Evolutionary conservation across 2,329 filamentous ascomycete species (phyloP), one percentile per base, ranked within the genome.

Genomic region (Cordyceps tenuipes): DNA sequence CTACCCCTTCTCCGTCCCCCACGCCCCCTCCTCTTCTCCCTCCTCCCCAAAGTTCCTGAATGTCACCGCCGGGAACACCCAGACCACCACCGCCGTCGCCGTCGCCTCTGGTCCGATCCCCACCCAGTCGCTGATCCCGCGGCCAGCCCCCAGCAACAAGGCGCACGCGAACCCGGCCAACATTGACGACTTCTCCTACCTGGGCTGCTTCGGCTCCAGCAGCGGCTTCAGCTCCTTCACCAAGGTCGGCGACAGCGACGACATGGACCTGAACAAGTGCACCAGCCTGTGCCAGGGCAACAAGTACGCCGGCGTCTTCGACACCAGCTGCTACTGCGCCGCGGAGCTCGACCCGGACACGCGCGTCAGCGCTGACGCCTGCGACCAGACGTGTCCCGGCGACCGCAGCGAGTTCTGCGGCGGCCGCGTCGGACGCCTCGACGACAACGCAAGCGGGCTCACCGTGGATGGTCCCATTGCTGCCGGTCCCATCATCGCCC

Each of bases 261-360:
- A 68, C 13, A 79, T 79, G 77, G 74, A 75, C 13, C 68, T 73
- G 19, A 66, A 72, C 56, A 64, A 62, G 19, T 80, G 78, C 57
- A 68, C 77, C 12, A 60, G 65, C n/a, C 63, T 66, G 43, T 80
- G 77, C 62, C 57, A 61, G 1, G 69, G 68, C 1, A 64, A 62
- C 43, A 71, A 68, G 19, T 79, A 75, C 59, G 72, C 74, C 2
- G 78, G 75, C 55, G 63, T 78, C 46, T 74, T 70, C 26, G 68
- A 71, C 31, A 74, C 69, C 12, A 68, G 68, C 23, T 81, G 79
- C 65, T 79, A 77, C 68, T 82, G 79, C 60, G 76, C 77, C 39
- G 68, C 74, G 13, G 61, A 57, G 1, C 68, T 81, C 19, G 75
- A 76, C 29, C 67, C 68, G 5, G 70, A 72, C 49, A 75, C 77